Conservation (phyloP, 768 basidiomycete species). For the Hydnum rufescens region DNA sequence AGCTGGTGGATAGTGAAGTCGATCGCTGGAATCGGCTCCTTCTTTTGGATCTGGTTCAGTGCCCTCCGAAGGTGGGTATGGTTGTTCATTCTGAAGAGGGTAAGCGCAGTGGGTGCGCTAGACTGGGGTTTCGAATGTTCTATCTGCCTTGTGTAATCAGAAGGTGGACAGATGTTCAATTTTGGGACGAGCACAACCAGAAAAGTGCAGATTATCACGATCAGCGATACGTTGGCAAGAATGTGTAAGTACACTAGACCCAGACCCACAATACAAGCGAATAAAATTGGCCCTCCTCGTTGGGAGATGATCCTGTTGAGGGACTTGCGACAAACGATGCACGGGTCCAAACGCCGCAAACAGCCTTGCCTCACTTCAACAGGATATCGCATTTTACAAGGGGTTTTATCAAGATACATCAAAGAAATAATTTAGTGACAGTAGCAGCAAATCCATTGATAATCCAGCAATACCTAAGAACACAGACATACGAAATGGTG, state of each 20-base stretch:
- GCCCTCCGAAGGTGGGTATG: constrained; percentile 14
- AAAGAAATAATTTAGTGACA: background rate
- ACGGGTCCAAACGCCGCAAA: too few species aligned
- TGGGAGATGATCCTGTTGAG: too few species aligned
- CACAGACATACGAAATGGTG: background rate
- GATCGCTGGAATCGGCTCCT: constrained; percentile 34
- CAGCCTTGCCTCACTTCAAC: background rate
- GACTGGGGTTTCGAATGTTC: background rate
- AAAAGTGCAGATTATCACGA: background rate
- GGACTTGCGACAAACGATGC: too few species aligned
- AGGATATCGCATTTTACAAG: background rate
- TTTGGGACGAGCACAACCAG: background rate
- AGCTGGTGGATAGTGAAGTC: constrained; percentile 86
- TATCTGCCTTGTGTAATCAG: background rate
- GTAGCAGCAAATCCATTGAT: background rate
- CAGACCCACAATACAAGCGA: background rate
- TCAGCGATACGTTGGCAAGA: background rate
- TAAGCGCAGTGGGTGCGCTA: background rate
- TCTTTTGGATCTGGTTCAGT: constrained; percentile 16
- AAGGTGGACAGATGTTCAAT: background rate
- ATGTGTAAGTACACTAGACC: background rate
- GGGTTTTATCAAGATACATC: background rate
- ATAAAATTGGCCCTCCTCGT: too few species aligned
- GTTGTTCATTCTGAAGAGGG: constrained; percentile 5
- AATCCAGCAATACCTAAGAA: background rate